Evolutionary conservation across 805 yeast genomes (phyloP).

Genomic region (Saccharomycopsis capsularis): DNA sequence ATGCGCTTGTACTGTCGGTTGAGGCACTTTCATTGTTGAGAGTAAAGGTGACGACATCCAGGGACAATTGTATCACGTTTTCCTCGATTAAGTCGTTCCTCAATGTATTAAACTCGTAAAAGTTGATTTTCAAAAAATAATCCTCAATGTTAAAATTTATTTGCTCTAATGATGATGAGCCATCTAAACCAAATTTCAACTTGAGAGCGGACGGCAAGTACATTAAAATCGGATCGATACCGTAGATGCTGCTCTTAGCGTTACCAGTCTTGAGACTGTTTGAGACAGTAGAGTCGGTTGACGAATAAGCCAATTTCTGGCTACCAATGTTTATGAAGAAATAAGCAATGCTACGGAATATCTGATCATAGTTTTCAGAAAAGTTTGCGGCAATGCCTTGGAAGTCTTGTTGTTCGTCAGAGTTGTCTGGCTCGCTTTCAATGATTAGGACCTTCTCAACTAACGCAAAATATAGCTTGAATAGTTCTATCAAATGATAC

Average conservation of each 20-base stretch:
- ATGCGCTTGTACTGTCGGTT: not conserved
- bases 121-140: not conserved
- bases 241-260: not conserved
- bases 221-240: not conserved
- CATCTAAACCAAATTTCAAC: not conserved
- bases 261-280: not conserved
- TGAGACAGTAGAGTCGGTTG: no score
- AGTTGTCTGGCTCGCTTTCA: no score
- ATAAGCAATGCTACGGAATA: not conserved
- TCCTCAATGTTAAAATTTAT: not conserved
- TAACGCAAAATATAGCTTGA: not conserved
- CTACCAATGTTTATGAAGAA: not conserved
- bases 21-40: not conserved
- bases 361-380: not conserved
- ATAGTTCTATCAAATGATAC: not conserved
- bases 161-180: not conserved
- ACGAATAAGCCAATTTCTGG: no score
- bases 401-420: no score
- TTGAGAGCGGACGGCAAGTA: slow-evolving; percentile 6
- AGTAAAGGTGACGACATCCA: not conserved
- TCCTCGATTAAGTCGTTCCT: not conserved
- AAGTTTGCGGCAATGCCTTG: not conserved
- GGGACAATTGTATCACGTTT: not conserved
- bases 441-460: not conserved
- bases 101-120: not conserved